phyloP scores from a whole-genome alignment of 192 early-diverging fungal genomes.

The Phycomyces nitens region DNA sequence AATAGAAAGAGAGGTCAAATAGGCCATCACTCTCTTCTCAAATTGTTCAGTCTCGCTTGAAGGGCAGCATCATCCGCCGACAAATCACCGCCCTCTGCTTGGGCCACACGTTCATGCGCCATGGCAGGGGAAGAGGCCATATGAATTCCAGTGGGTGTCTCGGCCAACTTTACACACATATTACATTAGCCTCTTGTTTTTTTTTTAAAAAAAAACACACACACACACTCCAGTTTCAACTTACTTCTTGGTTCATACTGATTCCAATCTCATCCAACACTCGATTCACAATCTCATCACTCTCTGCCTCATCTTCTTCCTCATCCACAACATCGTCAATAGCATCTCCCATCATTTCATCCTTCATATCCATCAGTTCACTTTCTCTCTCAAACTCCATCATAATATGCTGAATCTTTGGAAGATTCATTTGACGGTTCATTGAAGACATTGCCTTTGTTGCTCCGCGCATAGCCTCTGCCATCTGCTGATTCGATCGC shows the following conservation, averaged over 20 bases:
- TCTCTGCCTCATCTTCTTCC: slow-evolving; percentile 88
- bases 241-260: slow-evolving; percentile 67
- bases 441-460: slow-evolving; percentile 96
- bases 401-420: slow-evolving; percentile 91
- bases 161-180: slow-evolving; percentile 33
- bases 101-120: slow-evolving; percentile 47
- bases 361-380: slow-evolving; percentile 99
- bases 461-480: slow-evolving; percentile 91
- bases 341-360: slow-evolving; percentile 96
- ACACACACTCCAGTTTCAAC: slow-evolving; percentile 6
- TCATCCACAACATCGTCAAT: slow-evolving; percentile 97
- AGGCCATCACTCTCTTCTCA: slow-evolving; percentile 88
- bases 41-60: slow-evolving; percentile 84
- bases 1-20: too few relatives aligned
- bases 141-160: slow-evolving; percentile 45
- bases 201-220: slow-evolving; percentile 1
- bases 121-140: slow-evolving; percentile 24
- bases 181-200: neutral
- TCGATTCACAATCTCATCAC: slow-evolving; percentile 87
- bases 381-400: slow-evolving; percentile 95
- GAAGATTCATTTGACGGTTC: slow-evolving; percentile 94
- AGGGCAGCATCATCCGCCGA: slow-evolving; percentile 74
- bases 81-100: slow-evolving; percentile 46
- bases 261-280: slow-evolving; percentile 97
- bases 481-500: slow-evolving; percentile 93